These are phyloP conservation scores for Mycena maculata DNA, from an alignment of 768 basidiomycete species.

Conservation along the genomic window DNA sequence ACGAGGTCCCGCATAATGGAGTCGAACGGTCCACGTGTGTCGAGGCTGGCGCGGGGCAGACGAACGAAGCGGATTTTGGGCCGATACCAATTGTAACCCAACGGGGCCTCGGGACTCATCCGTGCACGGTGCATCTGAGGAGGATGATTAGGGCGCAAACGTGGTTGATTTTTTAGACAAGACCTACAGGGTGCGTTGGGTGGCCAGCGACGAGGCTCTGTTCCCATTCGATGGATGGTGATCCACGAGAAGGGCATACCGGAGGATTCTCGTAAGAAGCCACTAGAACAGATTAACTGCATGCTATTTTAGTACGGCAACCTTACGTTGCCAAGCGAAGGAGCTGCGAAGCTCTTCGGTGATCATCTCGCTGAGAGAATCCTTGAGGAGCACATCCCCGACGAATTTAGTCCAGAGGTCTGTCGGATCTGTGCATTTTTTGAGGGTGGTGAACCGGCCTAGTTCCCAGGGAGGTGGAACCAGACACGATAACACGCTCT, in stretches of 20 bases:
- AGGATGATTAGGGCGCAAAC: neutral
- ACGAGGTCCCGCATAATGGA: conserved; percentile 46
- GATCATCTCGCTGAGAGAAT: conserved; percentile 48
- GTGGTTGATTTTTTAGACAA: neutral
- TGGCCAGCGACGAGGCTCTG: conserved; percentile 70
- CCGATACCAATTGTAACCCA: conserved; percentile 65
- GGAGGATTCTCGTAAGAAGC: conserved; percentile 55
- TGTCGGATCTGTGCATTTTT: conserved; percentile 47
- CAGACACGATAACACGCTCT: conserved; percentile 47
- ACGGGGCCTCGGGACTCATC: conserved; percentile 47
- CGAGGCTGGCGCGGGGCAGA: conserved; percentile 51
- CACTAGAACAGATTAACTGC: conserved; percentile 41
- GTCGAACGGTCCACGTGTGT: conserved; percentile 58
- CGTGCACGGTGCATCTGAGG: conserved; percentile 68
- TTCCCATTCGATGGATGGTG: conserved; percentile 64
- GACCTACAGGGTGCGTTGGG: conserved; percentile 66
- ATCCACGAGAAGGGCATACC: conserved; percentile 53
- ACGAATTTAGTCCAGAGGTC: conserved; percentile 58
- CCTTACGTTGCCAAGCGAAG: conserved; percentile 56
- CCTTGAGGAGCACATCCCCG: conserved; percentile 47
- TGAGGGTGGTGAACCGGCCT: conserved; percentile 40
- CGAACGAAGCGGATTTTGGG: conserved; percentile 62
- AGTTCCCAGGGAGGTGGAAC: conserved; percentile 54
- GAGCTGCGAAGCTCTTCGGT: conserved; percentile 58
- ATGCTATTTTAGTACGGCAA: neutral